Evolutionary conservation across 2,329 filamentous ascomycete species (phyloP).

Genomic region (Mycosphaerella arachidis): DNA sequence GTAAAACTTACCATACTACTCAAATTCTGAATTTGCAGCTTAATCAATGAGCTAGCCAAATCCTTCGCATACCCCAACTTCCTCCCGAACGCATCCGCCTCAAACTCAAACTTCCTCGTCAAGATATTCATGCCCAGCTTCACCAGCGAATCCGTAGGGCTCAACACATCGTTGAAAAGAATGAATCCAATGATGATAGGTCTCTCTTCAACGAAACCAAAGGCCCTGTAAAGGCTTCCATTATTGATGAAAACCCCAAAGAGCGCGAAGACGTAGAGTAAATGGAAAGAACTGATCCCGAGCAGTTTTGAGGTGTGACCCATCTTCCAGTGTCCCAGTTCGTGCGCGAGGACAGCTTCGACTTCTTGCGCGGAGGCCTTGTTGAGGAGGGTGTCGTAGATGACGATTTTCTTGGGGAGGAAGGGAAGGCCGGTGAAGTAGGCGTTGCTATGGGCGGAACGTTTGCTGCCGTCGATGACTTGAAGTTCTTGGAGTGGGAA

Average conservation of each 20-base stretch:
- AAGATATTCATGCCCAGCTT: constrained; percentile 95
- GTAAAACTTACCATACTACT: constrained; percentile 66
- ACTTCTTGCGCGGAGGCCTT: constrained; percentile 91
- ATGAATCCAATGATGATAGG: constrained; percentile 97
- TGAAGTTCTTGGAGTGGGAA: constrained; percentile 92
- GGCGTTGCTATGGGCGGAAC: constrained; percentile 82
- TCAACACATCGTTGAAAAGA: constrained; percentile 92
- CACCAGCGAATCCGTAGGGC: constrained; percentile 88
- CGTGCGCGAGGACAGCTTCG: constrained; percentile 88
- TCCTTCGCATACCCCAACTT: constrained; percentile 78
- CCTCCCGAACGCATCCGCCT: constrained; percentile 87
- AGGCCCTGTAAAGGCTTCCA: constrained; percentile 79
- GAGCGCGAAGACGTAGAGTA: constrained; percentile 93
- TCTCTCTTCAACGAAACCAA: constrained; percentile 77
- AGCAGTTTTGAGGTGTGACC: constrained; percentile 92
- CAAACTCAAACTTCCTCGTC: constrained; percentile 90
- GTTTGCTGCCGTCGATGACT: constrained; percentile 89
- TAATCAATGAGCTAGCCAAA: constrained; percentile 83
- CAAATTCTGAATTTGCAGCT: constrained; percentile 96
- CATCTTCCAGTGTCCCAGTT: constrained; percentile 94
- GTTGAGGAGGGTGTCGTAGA: constrained; percentile 95
- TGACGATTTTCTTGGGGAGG: constrained; percentile 99
- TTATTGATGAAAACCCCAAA: constrained; percentile 99
- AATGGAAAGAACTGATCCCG: constrained; percentile 73
- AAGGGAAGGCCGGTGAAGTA: constrained; percentile 97